Evolutionary conservation across 306 rosid genomes (phyloP), one percentile per base, ranked within the genome.

Genomic region (Cucumis melo): DNA sequence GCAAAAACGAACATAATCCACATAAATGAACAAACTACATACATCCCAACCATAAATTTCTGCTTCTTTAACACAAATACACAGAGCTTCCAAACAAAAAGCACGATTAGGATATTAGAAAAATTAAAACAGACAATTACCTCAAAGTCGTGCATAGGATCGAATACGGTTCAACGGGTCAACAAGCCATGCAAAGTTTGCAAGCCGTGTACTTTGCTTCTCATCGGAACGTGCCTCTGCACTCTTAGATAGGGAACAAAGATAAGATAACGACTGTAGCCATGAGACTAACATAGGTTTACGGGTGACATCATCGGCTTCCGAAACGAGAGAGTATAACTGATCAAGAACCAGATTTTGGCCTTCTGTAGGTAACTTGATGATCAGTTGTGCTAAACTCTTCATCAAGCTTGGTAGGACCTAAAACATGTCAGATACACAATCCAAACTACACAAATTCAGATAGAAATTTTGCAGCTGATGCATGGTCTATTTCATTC

Each of bases 181-280:
- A 61, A 79, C 75, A 79, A 72, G 62, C 50, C 42, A 12, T n/a
- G 82, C 58, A 67, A 80, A 80, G 38, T 71, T 72, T 10, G 19
- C 32, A 29, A 68, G 78, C 56, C 62, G 73, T 79, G 82, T 78
- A 78, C 78, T 73, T 80, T 62, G 77, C 79, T 50, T 80, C 60
- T 68, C 81, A 76, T 38, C 60, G 74, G 87, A 77, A 71, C 44
- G 65, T 16, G 72, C 72, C 84, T 68, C 85, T 80, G 57, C 78
- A 66, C 81, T 82, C 42, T 83, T 73, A 80, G 81, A 76, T 36
- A 82, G 88, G 51, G 85, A 77, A 84, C 97, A 91, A 78, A 93
- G 84, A 84, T 86, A 93, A 81, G 98, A 90, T 61, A 93, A 80
- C 34, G 98, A 93, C 79, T 91, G 98, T 80, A 93, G 78, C 98